Conservation (phyloP, 306 rosid species). For the Gastrolobium villosum region DNA sequence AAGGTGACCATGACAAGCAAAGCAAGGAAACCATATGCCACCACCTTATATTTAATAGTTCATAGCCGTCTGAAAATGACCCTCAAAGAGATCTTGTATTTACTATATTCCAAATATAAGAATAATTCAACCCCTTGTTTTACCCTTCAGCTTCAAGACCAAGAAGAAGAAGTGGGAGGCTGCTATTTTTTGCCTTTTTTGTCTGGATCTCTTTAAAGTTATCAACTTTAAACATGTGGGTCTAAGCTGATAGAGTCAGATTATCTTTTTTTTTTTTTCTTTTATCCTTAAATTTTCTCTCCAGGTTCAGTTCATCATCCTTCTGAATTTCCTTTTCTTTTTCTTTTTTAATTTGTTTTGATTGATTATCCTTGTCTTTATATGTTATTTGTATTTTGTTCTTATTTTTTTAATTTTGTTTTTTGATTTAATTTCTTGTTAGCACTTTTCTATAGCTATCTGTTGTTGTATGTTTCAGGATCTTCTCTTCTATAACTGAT, state of each 20-base stretch:
- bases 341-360: background rate
- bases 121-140: conserved; percentile 38
- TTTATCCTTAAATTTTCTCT: conserved; percentile 41
- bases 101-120: conserved; percentile 47
- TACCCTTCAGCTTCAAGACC: conserved; percentile 33
- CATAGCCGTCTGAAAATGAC: conserved; percentile 64
- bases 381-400: conserved; percentile 2
- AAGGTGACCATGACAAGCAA: conserved; percentile 45
- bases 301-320: conserved; percentile 43
- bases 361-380: conserved; percentile 14
- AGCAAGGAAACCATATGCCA: conserved; percentile 30
- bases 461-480: conserved; percentile 19
- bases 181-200: conserved; percentile 36
- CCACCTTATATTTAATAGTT: conserved; percentile 25
- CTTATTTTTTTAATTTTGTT: background rate
- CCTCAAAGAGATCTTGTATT: conserved; percentile 44
- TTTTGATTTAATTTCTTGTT: background rate
- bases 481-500: conserved; percentile 31
- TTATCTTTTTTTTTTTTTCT: conserved; percentile 39
- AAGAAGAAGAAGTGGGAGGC: conserved; percentile 10
- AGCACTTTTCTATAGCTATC: background rate
- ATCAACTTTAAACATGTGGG: conserved; percentile 24
- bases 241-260: conserved; percentile 32
- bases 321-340: conserved; percentile 9
- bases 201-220: conserved; percentile 14